phyloP scores from a whole-genome alignment of 352 stramenopile genomes.

The Phytophthora ohioensis region DNA sequence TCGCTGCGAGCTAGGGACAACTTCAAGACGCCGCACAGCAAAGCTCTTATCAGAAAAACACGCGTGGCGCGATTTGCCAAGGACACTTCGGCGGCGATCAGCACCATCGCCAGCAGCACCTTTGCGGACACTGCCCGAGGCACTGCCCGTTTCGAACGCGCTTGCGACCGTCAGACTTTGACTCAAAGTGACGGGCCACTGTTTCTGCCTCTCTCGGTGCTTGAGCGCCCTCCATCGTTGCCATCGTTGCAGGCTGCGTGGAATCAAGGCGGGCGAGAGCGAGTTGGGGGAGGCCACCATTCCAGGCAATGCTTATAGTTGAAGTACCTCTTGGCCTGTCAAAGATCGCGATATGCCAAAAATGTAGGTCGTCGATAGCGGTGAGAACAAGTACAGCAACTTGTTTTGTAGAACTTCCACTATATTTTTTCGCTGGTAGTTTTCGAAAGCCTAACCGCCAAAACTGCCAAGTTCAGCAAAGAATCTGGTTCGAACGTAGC shows the following conservation, averaged over 20 bases:
- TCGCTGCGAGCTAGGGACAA: neutral
- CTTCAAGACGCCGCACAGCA: constrained; percentile 18
- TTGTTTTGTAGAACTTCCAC: neutral
- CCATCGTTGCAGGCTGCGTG: neutral
- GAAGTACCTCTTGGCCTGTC: neutral
- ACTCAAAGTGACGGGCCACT: neutral
- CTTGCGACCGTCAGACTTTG: neutral
- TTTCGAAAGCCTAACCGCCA: neutral
- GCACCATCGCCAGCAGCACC: neutral
- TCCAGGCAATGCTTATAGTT: neutral
- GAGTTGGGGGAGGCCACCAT: too few species aligned
- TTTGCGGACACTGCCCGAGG: neutral
- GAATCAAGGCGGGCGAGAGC: neutral
- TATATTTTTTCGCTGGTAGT: constrained; percentile 1
- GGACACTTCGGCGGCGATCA: neutral
- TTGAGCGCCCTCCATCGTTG: neutral
- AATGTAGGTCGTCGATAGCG: neutral
- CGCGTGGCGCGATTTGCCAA: constrained; percentile 14
- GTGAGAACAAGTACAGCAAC: neutral
- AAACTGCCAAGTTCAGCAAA: neutral
- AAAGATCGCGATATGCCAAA: constrained; percentile 13
- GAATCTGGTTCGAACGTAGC: constrained; percentile 1
- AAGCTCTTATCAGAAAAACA: constrained; percentile 21
- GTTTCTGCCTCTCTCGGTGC: constrained; percentile 10
- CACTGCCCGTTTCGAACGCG: constrained; percentile 13